A percentile compares a stretch with the other conserved stretches of the same genome.
Conservation (phyloP, 2,329 filamentous ascomycete species). For the Alternaria infectoria region DNA sequence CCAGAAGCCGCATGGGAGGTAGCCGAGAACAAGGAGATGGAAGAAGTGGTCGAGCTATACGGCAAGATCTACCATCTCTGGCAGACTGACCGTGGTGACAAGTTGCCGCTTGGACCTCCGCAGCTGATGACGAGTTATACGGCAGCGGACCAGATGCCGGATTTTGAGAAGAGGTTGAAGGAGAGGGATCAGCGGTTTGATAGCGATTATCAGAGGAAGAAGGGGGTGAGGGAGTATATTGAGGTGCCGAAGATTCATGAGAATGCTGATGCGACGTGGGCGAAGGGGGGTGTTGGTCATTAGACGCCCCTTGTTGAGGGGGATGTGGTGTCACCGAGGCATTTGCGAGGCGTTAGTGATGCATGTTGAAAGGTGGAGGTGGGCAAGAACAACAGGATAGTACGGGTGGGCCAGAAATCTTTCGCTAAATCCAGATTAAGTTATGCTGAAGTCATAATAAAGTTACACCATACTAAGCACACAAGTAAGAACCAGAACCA, state of each 20-base stretch:
- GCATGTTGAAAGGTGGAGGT: background rate
- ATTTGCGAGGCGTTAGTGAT: background rate
- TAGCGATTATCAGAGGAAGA: constrained; percentile 60
- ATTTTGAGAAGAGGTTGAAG: constrained; percentile 53
- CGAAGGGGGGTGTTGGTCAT: constrained; percentile 26
- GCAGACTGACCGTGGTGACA: constrained; percentile 79
- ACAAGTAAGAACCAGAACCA: no score
- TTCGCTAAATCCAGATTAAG: no score
- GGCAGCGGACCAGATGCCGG: constrained; percentile 54
- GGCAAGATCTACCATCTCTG: constrained; percentile 87
- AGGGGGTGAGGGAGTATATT: constrained; percentile 61
- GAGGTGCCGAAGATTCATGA: constrained; percentile 55
- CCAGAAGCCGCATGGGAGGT: constrained; percentile 72
- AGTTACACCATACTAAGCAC: no score
- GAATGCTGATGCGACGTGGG: constrained; percentile 59
- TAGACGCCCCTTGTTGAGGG: no score
- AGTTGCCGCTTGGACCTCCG: constrained; percentile 65
- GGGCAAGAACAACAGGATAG: background rate
- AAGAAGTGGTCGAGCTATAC: constrained; percentile 74
- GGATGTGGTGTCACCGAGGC: no score
- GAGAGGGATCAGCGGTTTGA: constrained; percentile 63
- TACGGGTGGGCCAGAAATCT: no score
- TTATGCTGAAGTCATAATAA: no score
- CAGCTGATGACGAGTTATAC: constrained; percentile 70
- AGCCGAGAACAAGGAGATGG: constrained; percentile 82